Base-by-base conservation (phyloP, 208 protist species). In the Trypanosomatidae sp. region DNA sequence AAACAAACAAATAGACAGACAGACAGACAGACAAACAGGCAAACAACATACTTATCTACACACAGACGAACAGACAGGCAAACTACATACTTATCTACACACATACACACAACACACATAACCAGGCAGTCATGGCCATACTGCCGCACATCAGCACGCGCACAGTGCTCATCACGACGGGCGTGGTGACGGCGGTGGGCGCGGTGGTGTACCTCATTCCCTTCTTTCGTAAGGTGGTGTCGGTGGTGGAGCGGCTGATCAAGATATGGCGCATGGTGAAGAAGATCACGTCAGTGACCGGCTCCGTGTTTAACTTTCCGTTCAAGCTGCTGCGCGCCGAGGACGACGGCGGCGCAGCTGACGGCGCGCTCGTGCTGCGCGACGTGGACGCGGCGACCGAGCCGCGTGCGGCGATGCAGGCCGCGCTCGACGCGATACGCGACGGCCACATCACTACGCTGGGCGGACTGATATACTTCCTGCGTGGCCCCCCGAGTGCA, bases 381-480 rank as follows among this genome's bases (percentile, higher is more conserved):
- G 58, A 39, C 25, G 43, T 76, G 11, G 25, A 40, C 6, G 49
- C 52, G 0, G 41, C 51, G 3, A 49, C 48, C 22, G 43, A 59
- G 8, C 71, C 77, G 1, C 64, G 57, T 7, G 43, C 56, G n/a
- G 63, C 71, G 4, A 66, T 66, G 27, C 46, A 48, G 16, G 44
- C 62, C 18, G 77, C 69, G 0, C 54, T 75, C 20, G 30, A 48
- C 15, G 46, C 62, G 6, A 67, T 87, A 10, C 54, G 54, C 24
- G 21, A 23, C 6, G 65, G 56, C 4, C 56, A 56, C 16, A 61
- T 64, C 45, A 56, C 24, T 5, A 64, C 72, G 15, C 48, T 66
- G 7, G 72, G 72, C 1, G 60, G 62, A 19, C 62, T 87, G 2
- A 58, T 87, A 4, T 48, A 49, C 19, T 73, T 80, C 27, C 62